These are phyloP conservation scores for Leptodermis oblonga DNA, from an alignment of 257 asterid genomes.

Conservation along the genomic window DNA sequence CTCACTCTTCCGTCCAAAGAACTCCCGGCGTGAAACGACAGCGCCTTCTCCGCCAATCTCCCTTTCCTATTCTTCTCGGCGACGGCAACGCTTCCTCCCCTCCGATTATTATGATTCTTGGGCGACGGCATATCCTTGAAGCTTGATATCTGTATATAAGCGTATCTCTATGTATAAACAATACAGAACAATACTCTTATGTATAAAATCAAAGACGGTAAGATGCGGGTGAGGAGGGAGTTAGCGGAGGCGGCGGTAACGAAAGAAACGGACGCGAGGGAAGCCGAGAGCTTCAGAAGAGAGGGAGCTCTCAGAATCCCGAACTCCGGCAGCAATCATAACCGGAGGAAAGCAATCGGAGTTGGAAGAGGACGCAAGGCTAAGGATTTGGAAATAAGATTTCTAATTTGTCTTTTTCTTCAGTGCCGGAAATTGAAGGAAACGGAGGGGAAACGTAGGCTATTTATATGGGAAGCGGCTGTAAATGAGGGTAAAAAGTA, in stretches of 20 bases:
- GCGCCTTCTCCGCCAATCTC: constrained; percentile 48
- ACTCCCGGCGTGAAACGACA: constrained; percentile 50
- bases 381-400: not conserved
- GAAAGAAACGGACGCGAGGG: constrained; percentile 41
- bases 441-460: not conserved
- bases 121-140: constrained; percentile 59
- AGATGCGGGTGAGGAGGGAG: not conserved
- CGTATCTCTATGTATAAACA: not conserved
- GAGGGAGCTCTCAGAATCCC: constrained; percentile 39
- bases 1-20: constrained; percentile 1
- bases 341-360: constrained; percentile 9
- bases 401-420: not conserved
- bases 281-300: constrained; percentile 36
- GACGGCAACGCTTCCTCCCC: constrained; percentile 30
- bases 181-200: not conserved
- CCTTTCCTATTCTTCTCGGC: constrained; percentile 56
- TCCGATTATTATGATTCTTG: constrained; percentile 46
- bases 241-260: constrained; percentile 39
- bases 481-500: not conserved
- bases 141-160: not conserved
- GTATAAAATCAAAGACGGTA: not conserved
- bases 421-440: not conserved
- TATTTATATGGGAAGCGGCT: constrained; percentile 14
- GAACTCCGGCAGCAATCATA: constrained; percentile 42
- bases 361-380: not conserved